These are phyloP conservation scores for Cytospora paraplurivora DNA, from an alignment of 2,329 filamentous ascomycete genomes.

Conservation along the genomic window DNA sequence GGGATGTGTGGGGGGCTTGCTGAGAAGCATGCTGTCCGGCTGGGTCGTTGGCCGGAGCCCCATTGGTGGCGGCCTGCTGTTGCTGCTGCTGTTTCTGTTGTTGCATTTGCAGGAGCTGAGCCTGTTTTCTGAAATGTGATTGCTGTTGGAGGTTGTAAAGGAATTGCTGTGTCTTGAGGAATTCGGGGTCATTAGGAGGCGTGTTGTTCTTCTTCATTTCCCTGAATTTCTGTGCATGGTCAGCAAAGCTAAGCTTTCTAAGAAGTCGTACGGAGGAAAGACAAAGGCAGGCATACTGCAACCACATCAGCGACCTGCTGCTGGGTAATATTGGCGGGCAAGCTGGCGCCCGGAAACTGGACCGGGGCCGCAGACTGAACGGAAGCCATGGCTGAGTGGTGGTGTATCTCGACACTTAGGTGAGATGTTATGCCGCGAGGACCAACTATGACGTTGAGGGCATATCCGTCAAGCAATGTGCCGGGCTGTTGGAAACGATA, in stretches of 20 bases:
- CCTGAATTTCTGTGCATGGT: constrained; percentile 73
- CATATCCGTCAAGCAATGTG: constrained; percentile 40
- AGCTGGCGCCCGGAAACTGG: constrained; percentile 61
- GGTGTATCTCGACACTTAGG: constrained; percentile 29
- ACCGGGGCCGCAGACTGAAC: constrained; percentile 69
- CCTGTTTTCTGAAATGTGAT: constrained; percentile 34
- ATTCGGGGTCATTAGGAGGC: constrained; percentile 81
- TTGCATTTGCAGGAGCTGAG: constrained; percentile 28
- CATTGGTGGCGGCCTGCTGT: constrained; percentile 52
- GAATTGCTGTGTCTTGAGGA: constrained; percentile 77
- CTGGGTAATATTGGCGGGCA: constrained; percentile 70
- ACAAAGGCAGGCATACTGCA: constrained; percentile 50
- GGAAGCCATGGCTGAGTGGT: constrained; percentile 67
- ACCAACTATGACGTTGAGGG: constrained; percentile 37
- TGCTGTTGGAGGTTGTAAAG: constrained; percentile 63
- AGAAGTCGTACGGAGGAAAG: background rate
- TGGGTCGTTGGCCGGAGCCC: constrained; percentile 54
- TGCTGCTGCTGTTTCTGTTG: constrained; percentile 48
- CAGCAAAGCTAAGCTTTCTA: constrained; percentile 34
- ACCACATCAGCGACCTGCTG: constrained; percentile 78
- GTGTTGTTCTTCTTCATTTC: constrained; percentile 87
- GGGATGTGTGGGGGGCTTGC: constrained; percentile 37
- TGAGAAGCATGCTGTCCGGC: constrained; percentile 44
- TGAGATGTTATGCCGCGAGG: constrained; percentile 31
- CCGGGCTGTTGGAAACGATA: constrained; percentile 9